Percentiles rank a stretch among this genome's conserved stretches.
Conservation (phyloP, 345 rosid genomes). For the Pugionium cornutum region DNA sequence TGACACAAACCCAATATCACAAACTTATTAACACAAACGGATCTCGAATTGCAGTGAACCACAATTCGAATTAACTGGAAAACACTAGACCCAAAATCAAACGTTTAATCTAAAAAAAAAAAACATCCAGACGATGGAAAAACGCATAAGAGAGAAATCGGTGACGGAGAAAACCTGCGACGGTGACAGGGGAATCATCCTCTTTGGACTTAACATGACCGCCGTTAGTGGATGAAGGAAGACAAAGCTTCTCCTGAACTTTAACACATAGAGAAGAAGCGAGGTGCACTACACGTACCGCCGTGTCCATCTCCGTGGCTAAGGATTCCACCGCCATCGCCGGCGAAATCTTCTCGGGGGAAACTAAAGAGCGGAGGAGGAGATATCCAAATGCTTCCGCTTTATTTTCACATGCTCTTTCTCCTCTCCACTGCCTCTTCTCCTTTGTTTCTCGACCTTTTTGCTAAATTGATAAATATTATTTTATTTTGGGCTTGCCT, state of each 20-base stretch:
- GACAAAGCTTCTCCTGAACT: slow-evolving; percentile 62
- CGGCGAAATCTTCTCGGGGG: slow-evolving; percentile 27
- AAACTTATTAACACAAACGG: slow-evolving; percentile 4
- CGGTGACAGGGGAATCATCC: slow-evolving; percentile 89
- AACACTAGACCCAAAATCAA: slow-evolving; percentile 5
- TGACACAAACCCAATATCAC: neutral
- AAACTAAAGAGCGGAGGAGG: slow-evolving; percentile 11
- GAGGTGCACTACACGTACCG: slow-evolving; percentile 77
- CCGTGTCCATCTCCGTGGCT: slow-evolving; percentile 64
- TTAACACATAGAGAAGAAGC: slow-evolving; percentile 76
- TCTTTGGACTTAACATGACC: slow-evolving; percentile 64
- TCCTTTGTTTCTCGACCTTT: neutral
- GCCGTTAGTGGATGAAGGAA: slow-evolving; percentile 42
- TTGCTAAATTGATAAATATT: neutral
- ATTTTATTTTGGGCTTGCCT: slow-evolving; percentile 8
- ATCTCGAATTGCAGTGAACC: slow-evolving; percentile 21
- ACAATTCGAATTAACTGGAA: neutral
- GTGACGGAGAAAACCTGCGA: slow-evolving; percentile 60
- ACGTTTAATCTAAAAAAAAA: neutral
- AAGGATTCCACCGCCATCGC: slow-evolving; percentile 39
- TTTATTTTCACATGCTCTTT: slow-evolving; percentile 20
- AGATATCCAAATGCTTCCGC: slow-evolving; percentile 22
- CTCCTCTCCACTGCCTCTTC: slow-evolving; percentile 12
- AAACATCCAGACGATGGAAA: neutral
- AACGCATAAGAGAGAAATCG: neutral